Evolutionary conservation across 495 filamentous ascomycete species (phyloP).

Genomic region (Barbatosphaeria neglecta): DNA sequence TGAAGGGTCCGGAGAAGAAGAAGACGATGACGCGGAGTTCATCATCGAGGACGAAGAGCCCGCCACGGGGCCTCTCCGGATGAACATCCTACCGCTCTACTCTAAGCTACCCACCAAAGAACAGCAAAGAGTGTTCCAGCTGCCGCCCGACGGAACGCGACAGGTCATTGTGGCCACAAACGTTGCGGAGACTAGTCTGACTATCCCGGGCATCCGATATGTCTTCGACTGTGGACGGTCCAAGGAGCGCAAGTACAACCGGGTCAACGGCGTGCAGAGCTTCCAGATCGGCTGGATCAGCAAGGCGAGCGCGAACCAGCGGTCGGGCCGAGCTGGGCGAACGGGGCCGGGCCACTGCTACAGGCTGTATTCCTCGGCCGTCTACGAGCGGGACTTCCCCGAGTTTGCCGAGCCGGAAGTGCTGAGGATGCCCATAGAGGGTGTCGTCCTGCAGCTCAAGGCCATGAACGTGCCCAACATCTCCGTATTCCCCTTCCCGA

Average conservation of each 20-base stretch:
- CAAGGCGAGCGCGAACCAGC: slow-evolving; percentile 89
- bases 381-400: slow-evolving; percentile 83
- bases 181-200: slow-evolving; percentile 92
- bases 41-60: slow-evolving; percentile 49
- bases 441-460: slow-evolving; percentile 88
- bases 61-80: slow-evolving; percentile 44
- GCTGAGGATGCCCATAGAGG: slow-evolving; percentile 82
- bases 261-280: slow-evolving; percentile 78
- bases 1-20: slow-evolving; percentile 40
- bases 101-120: slow-evolving; percentile 89
- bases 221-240: slow-evolving; percentile 88
- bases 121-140: slow-evolving; percentile 87
- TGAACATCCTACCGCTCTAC: slow-evolving; percentile 84
- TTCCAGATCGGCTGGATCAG: slow-evolving; percentile 95
- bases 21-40: slow-evolving; percentile 48
- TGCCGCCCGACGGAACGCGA: slow-evolving; percentile 70
- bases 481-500: slow-evolving; percentile 95
- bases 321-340: slow-evolving; percentile 88
- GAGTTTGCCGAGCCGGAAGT: slow-evolving; percentile 85
- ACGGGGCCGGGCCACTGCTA: slow-evolving; percentile 96
- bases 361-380: slow-evolving; percentile 81
- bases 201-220: slow-evolving; percentile 90
- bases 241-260: slow-evolving; percentile 83
- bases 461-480: slow-evolving; percentile 87
- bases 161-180: slow-evolving; percentile 92